Percentiles rank a stretch among this genome's conserved stretches.
Evolutionary conservation across 2,329 filamentous ascomycete species (phyloP).

Genomic region (Fusarium sp.): DNA sequence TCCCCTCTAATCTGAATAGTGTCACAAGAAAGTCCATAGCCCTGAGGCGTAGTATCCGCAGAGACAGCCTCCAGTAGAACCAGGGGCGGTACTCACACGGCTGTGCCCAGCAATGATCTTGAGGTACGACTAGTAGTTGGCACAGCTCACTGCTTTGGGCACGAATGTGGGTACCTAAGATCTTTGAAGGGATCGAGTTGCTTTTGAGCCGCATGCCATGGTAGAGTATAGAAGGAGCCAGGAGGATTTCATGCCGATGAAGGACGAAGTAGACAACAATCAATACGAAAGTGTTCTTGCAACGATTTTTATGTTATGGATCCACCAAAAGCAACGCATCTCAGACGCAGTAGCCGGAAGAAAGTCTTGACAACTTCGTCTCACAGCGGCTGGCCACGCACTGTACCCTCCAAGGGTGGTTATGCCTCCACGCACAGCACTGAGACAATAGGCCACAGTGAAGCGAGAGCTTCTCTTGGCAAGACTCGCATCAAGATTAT

Average conservation of each 20-base stretch:
- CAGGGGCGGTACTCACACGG: neutral
- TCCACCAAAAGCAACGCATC: neutral
- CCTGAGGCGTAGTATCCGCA: neutral
- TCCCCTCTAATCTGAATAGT: neutral
- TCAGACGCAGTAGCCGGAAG: neutral
- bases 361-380: neutral
- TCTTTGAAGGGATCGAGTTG: neutral
- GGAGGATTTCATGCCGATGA: neutral
- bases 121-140: neutral
- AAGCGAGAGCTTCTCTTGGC: neutral
- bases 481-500: neutral
- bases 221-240: conserved; percentile 20
- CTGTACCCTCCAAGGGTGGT: neutral
- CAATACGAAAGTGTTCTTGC: neutral
- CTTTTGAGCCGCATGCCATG: conserved; percentile 23
- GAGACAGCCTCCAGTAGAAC: neutral
- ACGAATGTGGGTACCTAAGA: conserved; percentile 16
- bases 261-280: neutral
- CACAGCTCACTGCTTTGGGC: neutral
- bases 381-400: neutral
- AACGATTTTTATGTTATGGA: neutral
- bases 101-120: neutral
- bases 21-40: neutral
- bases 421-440: neutral
- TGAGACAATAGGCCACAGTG: neutral